phyloP scores from a whole-genome alignment of 2,329 filamentous ascomycete genomes.

The Coniochaeta pulveracea region DNA sequence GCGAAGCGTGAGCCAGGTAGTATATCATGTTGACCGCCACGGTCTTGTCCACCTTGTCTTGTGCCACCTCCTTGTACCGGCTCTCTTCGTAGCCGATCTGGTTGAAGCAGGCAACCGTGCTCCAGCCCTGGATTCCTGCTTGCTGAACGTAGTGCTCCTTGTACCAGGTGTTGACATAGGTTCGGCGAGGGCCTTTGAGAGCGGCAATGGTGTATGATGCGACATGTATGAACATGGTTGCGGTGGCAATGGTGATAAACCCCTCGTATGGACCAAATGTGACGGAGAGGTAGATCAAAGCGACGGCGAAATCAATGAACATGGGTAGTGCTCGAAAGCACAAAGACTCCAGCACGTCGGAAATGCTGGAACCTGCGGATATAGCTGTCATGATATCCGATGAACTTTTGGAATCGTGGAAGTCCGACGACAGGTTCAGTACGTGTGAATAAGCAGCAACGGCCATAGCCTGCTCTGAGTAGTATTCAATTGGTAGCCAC shows the following conservation, averaged over 20 bases:
- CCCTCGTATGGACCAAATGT: conserved; percentile 51
- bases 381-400: conserved; percentile 48
- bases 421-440: conserved; percentile 48
- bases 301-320: conserved; percentile 47
- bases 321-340: conserved; percentile 48
- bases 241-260: conserved; percentile 48
- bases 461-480: conserved; percentile 40
- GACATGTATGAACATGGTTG: conserved; percentile 42
- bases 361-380: conserved; percentile 39
- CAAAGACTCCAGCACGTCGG: conserved; percentile 44
- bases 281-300: conserved; percentile 47
- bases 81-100: conserved; percentile 45
- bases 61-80: conserved; percentile 39
- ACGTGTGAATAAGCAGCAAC: conserved; percentile 47
- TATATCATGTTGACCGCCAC: conserved; percentile 31
- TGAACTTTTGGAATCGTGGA: conserved; percentile 48
- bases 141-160: conserved; percentile 44
- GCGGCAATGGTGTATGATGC: conserved; percentile 38
- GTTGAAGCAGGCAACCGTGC: conserved; percentile 48
- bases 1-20: conserved; percentile 40
- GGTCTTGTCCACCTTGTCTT: conserved; percentile 23
- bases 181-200: conserved; percentile 36
- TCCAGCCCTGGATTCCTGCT: conserved; percentile 46
- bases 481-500: conserved; percentile 47
- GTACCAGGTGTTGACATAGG: conserved; percentile 39